Evolutionary conservation across 352 stramenopile genomes (phyloP).

Genomic region (Globisporangium solare): DNA sequence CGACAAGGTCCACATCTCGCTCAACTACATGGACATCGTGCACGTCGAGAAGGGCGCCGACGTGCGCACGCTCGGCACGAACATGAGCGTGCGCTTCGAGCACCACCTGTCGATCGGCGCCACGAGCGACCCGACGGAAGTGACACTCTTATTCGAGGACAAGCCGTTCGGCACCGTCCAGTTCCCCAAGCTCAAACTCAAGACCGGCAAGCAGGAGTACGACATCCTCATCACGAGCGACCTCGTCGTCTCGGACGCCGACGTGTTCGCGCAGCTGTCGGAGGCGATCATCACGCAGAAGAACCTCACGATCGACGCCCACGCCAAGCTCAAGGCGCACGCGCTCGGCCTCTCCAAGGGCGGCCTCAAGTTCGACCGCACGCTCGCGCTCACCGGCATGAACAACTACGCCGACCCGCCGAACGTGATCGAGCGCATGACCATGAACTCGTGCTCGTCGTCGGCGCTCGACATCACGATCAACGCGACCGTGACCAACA

Average conservation of each 20-base stretch:
- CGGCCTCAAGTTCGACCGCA: constrained; percentile 41
- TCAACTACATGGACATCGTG: constrained; percentile 71
- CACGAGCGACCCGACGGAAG: constrained; percentile 39
- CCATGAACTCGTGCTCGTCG: constrained; percentile 29
- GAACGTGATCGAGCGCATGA: constrained; percentile 54
- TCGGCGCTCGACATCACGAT: constrained; percentile 55
- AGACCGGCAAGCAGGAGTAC: constrained; percentile 40
- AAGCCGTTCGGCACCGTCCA: constrained; percentile 39
- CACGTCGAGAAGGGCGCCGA: constrained; percentile 26
- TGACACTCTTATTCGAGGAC: constrained; percentile 35
- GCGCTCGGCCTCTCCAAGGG: constrained; percentile 42
- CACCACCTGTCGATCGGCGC: constrained; percentile 39
- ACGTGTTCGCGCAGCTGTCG: constrained; percentile 42
- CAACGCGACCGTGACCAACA: constrained; percentile 20
- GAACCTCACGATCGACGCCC: constrained; percentile 18
- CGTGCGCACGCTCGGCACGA: constrained; percentile 25
- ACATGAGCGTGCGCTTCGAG: constrained; percentile 50
- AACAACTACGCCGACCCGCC: constrained; percentile 46
- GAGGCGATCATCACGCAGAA: constrained; percentile 29
- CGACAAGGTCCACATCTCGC: constrained; percentile 43
- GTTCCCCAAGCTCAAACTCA: constrained; percentile 47
- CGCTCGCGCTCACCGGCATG: constrained; percentile 40
- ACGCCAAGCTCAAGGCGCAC: constrained; percentile 35
- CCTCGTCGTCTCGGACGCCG: constrained; percentile 31
- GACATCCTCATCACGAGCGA: constrained; percentile 42